Conservation (phyloP, 2,329 filamentous ascomycete genomes). For the Aspergillus ruber region DNA sequence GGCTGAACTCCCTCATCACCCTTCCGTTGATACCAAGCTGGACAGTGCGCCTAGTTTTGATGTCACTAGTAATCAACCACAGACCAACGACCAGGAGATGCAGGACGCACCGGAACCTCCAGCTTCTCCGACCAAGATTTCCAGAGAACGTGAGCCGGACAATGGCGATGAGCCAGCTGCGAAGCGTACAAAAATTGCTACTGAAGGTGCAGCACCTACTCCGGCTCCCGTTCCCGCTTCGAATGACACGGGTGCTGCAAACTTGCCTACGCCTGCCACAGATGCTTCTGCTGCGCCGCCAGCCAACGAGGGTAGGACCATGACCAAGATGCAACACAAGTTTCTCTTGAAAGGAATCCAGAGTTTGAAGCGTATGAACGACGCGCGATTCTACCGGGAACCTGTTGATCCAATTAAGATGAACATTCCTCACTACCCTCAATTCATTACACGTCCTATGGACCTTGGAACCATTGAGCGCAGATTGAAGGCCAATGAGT, state of each 20-base stretch:
- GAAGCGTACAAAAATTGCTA: conserved; percentile 73
- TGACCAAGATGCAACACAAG: conserved; percentile 40
- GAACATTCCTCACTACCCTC: conserved; percentile 66
- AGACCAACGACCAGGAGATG: conserved; percentile 45
- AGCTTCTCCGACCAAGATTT: conserved; percentile 51
- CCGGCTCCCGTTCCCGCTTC: conserved; percentile 9
- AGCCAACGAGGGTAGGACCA: conserved; percentile 15
- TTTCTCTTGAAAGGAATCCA: conserved; percentile 34
- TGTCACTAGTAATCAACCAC: conserved; percentile 11
- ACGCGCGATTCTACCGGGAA: conserved; percentile 66
- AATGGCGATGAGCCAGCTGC: conserved; percentile 56
- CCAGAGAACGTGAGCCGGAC: conserved; percentile 74
- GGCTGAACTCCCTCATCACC: conserved; percentile 31
- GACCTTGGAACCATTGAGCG: conserved; percentile 78
- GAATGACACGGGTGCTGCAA: conserved; percentile 40
- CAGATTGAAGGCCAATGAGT: conserved; percentile 66
- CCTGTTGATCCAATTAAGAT: conserved; percentile 74
- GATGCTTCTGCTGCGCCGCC: conserved; percentile 10
- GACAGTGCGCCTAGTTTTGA: conserved; percentile 14
- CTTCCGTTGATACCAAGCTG: conserved; percentile 13
- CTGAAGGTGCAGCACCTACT: conserved; percentile 34
- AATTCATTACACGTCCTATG: conserved; percentile 69
- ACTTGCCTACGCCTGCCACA: conserved; percentile 34
- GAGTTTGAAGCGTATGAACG: conserved; percentile 73
- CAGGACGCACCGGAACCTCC: conserved; percentile 50